Evolutionary conservation across 2,329 filamentous ascomycete species (phyloP), one percentile per base, ranked within the genome.

Genomic region (Pseudogymnoascus sp.): DNA sequence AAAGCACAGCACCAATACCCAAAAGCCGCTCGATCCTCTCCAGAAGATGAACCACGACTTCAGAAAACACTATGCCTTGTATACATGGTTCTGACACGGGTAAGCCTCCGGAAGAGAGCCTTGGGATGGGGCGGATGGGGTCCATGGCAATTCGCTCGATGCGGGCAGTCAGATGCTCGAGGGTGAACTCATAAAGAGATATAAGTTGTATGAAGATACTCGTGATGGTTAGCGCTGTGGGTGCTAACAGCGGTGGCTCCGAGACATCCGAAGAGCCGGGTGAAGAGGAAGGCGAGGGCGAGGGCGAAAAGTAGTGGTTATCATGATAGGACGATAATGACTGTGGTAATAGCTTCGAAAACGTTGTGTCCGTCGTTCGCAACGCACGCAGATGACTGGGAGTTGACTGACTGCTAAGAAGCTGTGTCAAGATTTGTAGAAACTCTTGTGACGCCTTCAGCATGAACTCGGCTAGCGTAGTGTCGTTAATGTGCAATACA

Each of bases 371-470:
- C n/a, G 38, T 42, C 38, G 8, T 42, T 42, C 38, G 50, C 14
- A 59, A 36, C 14, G 16, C 38, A 42, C 38, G 38, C 38, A 40
- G 37, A 40, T 40, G 37, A 40, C 37, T 40, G n/a, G 37, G 37
- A 40, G 37, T 40, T 7, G 37, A 40, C 6, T 25, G 28, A 56
- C n/a, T 34, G 46, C 28, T 56, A 34, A 56, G 46, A 12, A 59
- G 50, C 28, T 59, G 50, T 36, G 50, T 59, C 21, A 59, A 36
- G 14, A 59, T 36, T 59, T 59, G 50, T 59, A 59, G 16, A 36
- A 59, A 59, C 50, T 59, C 50, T 59, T 36, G 23, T 16, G 21
- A 59, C 50, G 50, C 31, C 25, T 59, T 59, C 50, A 59, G 50
- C 50, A 59, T 59, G 16, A 59, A 59, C 25, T 28, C 31, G 16